A percentile compares a stretch with the other conserved stretches of the same genome.
Conservation (phyloP, 495 filamentous ascomycete genomes). For the Penicillium psychrofluorescens region DNA sequence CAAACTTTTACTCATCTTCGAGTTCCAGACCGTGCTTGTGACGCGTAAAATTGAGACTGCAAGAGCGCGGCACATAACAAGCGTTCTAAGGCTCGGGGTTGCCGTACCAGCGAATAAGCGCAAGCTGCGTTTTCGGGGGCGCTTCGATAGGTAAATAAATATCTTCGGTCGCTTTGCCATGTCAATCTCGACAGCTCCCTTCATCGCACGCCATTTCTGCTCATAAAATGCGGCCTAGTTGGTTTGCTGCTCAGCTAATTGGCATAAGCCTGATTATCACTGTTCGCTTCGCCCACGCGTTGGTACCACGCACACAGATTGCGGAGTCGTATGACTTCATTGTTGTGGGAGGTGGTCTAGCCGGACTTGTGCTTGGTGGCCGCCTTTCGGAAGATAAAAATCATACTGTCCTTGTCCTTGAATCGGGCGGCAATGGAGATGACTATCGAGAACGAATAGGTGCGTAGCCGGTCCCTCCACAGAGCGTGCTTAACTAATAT, state of each 20-base stretch:
- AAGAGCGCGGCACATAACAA: neutral
- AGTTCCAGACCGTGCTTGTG: neutral
- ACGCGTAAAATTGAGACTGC: neutral
- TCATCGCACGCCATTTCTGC: neutral
- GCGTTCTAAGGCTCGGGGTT: too few relatives aligned
- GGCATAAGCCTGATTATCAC: neutral
- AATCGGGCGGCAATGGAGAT: constrained; percentile 31
- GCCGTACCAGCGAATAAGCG: neutral
- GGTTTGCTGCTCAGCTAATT: neutral
- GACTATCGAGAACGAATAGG: constrained; percentile 27
- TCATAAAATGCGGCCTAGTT: neutral
- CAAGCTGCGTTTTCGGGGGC: neutral
- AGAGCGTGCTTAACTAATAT: neutral
- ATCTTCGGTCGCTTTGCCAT: neutral
- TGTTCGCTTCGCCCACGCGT: constrained; percentile 7
- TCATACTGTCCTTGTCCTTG: constrained; percentile 35
- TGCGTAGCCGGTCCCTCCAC: neutral
- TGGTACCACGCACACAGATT: constrained; percentile 22
- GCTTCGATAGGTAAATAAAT: neutral
- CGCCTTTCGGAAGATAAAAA: constrained; percentile 18
- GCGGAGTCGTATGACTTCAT: constrained; percentile 38
- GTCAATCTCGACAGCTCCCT: neutral
- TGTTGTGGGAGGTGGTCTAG: constrained; percentile 36
- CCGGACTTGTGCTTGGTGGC: constrained; percentile 24
- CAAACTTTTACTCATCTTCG: neutral